These are phyloP conservation scores for Gossypium longicalyx DNA, from an alignment of 345 rosid species.

Conservation along the genomic window DNA sequence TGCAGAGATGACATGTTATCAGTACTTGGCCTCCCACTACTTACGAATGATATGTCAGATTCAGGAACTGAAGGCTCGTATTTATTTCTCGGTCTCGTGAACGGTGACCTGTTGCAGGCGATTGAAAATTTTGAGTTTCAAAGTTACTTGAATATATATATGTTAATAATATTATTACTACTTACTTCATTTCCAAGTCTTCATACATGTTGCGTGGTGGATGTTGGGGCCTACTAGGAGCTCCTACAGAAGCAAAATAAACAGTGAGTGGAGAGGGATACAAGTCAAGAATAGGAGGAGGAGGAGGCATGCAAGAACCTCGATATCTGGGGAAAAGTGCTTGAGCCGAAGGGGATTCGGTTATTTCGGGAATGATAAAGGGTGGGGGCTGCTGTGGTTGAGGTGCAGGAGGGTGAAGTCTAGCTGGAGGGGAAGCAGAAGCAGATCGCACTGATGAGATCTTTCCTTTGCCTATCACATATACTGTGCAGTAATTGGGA, in stretches of 20 bases:
- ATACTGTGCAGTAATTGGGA: constrained; percentile 69
- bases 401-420: constrained; percentile 12
- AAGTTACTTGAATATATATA: neutral
- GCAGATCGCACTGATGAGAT: constrained; percentile 56
- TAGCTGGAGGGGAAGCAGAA: constrained; percentile 31
- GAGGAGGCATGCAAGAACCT: constrained; percentile 21
- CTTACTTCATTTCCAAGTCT: constrained; percentile 39
- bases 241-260: constrained; percentile 3
- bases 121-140: neutral
- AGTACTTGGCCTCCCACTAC: constrained; percentile 58
- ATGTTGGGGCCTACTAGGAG: constrained; percentile 25
- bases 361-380: neutral
- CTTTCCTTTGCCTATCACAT: constrained; percentile 64
- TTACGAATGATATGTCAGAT: constrained; percentile 68
- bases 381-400: constrained; percentile 16
- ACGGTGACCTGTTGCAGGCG: constrained; percentile 50
- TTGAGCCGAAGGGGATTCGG: neutral
- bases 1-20: constrained; percentile 38
- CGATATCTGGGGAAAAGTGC: constrained; percentile 15
- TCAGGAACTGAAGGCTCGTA: constrained; percentile 47
- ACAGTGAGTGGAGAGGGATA: neutral
- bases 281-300: neutral
- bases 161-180: neutral
- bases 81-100: constrained; percentile 34
- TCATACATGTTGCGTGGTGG: constrained; percentile 21